A percentile compares a stretch with the other conserved stretches of the same genome.
These are phyloP conservation scores for Aspergillus neotritici DNA, from an alignment of 2,329 filamentous ascomycete genomes.

Conservation along the genomic window DNA sequence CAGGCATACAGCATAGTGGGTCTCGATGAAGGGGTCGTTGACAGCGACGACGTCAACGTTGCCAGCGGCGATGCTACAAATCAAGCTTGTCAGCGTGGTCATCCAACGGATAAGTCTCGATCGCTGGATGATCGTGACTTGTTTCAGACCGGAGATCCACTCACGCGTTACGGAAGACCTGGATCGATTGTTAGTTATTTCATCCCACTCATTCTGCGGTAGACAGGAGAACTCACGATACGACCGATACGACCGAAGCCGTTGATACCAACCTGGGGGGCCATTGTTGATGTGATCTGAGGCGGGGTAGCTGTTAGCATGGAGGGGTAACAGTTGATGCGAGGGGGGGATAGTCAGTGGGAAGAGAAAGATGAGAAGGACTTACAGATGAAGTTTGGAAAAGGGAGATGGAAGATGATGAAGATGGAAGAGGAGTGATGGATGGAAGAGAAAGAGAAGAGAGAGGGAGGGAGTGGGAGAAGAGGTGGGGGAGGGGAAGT, in stretches of 20 bases:
- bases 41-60: conserved; percentile 91
- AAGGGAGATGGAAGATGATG: conserved; percentile 2
- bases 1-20: conserved; percentile 84
- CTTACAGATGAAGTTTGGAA: not conserved
- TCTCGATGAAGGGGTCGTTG: conserved; percentile 99
- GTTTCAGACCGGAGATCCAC: conserved; percentile 29
- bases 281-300: conserved; percentile 30
- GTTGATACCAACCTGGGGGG: conserved; percentile 84
- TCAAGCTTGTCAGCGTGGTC: not conserved
- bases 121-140: not conserved
- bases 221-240: conserved; percentile 54
- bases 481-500: conserved; percentile 26
- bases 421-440: conserved; percentile 2
- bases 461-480: conserved; percentile 11
- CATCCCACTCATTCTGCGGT: not conserved
- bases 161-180: conserved; percentile 93
- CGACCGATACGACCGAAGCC: conserved; percentile 99
- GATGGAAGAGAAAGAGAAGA: conserved; percentile 10
- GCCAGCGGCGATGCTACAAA: conserved; percentile 66
- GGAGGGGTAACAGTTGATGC: not conserved
- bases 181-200: conserved; percentile 19
- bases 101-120: not conserved
- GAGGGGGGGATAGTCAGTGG: not conserved
- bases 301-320: conserved; percentile 27
- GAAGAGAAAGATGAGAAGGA: conserved; percentile 2